Base-by-base conservation (phyloP, 2,329 filamentous ascomycete species). In the Phaeosphaeria sp. region DNA sequence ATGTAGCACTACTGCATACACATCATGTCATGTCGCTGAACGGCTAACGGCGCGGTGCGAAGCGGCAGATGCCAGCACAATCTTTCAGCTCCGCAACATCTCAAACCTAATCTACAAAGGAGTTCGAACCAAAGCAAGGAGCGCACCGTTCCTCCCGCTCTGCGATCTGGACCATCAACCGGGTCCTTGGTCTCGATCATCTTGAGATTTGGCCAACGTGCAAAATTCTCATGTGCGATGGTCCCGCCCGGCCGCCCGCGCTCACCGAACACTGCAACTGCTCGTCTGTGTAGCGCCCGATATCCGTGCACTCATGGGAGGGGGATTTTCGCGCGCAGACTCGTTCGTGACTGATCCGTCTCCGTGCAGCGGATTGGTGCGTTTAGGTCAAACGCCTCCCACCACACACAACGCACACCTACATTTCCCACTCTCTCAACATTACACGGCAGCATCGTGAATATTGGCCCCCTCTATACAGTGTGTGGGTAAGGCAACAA, bases 131-230 rank as follows among this genome's bases (percentile, higher is more conserved):
- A 21, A 43, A 43, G 17, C 40, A 24, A 24, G 50, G 50, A 27
- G 22, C 36, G 50, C 40, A 45, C 50, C 50, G 50, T 45, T 36
- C 50, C 50, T 40, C 50, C 40, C 50, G 25, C 25, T 36, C 15
- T 36, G 25, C 18, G n/a, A 18, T 36, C 21, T 45, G 11, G 6
- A 39, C 49, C 50, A 21, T 44, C 24, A 24, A 52, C 50, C 50
- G 20, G 50, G 50, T 45, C 25, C 11, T n/a, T 36, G 50, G 50
- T 52, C 50, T 42, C 44, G 50, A 52, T 52, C 36, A 6, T 17
- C 44, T 46, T 22, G 22, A 20, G 44, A 46, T 46, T 24, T 43
- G 11, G 20, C 24, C 27, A 40, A 15, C 17, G 20, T 46, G 21
- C 18, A 17, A 25, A 27, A 49, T 20, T n/a, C 6, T 42, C 24